Conservation (phyloP, 2,329 filamentous ascomycete species). For the Paramyrothecium sp. region DNA sequence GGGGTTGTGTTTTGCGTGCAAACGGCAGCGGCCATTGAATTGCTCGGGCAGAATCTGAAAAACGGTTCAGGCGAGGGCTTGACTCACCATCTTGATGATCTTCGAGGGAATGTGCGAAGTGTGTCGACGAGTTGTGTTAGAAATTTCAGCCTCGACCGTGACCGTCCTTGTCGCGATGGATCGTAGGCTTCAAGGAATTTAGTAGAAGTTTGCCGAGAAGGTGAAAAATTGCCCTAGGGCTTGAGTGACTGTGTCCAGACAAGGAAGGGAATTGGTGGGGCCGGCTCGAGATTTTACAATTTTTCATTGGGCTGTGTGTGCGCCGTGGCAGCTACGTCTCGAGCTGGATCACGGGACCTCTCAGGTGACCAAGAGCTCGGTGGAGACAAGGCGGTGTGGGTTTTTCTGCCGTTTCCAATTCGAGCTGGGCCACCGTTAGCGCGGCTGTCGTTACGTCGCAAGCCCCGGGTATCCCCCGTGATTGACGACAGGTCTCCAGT, state of each 20-base stretch:
- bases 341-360: slow-evolving; percentile 16
- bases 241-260: slow-evolving; percentile 23
- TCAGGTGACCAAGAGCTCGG: slow-evolving; percentile 3
- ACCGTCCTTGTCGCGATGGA: slow-evolving; percentile 32
- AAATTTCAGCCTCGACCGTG: slow-evolving; percentile 33
- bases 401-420: neutral
- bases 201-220: slow-evolving; percentile 32
- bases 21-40: neutral
- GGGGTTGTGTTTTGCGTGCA: neutral
- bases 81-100: slow-evolving; percentile 50
- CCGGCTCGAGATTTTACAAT: slow-evolving; percentile 17
- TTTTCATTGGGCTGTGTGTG: slow-evolving; percentile 27
- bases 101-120: slow-evolving; percentile 40
- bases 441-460: neutral
- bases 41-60: neutral
- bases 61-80: slow-evolving; percentile 7
- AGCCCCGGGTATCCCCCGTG: neutral
- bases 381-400: slow-evolving; percentile 25
- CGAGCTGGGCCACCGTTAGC: neutral
- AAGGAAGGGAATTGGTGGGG: slow-evolving; percentile 13
- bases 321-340: slow-evolving; percentile 3
- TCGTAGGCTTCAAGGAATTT: slow-evolving; percentile 30
- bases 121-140: slow-evolving; percentile 35
- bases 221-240: slow-evolving; percentile 37
- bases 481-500: neutral